phyloP scores from a whole-genome alignment of 441 rosid species.

The Cnidoscolus chayamansa region DNA sequence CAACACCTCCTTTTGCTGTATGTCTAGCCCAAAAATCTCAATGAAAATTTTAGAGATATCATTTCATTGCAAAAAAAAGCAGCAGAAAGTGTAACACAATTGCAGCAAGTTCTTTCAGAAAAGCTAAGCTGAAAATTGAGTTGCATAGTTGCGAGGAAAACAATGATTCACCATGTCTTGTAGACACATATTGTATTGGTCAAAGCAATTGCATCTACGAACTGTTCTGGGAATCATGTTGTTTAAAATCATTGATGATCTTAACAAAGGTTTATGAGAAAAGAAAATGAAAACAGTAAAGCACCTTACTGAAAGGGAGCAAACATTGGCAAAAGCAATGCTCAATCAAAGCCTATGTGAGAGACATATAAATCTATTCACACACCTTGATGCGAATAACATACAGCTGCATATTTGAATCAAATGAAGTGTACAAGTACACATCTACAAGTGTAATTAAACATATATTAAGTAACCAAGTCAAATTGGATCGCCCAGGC shows the following conservation, averaged over 20 bases:
- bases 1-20: background rate
- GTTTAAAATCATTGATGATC: background rate
- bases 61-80: background rate
- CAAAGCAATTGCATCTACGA: background rate
- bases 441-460: background rate
- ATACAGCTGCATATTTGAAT: background rate
- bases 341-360: background rate
- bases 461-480: background rate
- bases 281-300: background rate
- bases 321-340: conserved; percentile 2
- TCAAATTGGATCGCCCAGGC: background rate
- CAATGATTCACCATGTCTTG: background rate
- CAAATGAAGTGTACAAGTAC: background rate
- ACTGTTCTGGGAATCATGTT: background rate
- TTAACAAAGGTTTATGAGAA: background rate
- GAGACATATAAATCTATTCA: background rate
- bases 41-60: background rate
- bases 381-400: background rate
- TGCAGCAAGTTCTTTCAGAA: background rate
- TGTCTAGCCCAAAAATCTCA: background rate
- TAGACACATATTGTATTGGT: background rate
- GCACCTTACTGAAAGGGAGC: background rate
- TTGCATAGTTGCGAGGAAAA: background rate
- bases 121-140: background rate
- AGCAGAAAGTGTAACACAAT: background rate